phyloP scores from a whole-genome alignment of 1,139 yeast genomes.

The Chernovozyma sophiae-reginae region DNA sequence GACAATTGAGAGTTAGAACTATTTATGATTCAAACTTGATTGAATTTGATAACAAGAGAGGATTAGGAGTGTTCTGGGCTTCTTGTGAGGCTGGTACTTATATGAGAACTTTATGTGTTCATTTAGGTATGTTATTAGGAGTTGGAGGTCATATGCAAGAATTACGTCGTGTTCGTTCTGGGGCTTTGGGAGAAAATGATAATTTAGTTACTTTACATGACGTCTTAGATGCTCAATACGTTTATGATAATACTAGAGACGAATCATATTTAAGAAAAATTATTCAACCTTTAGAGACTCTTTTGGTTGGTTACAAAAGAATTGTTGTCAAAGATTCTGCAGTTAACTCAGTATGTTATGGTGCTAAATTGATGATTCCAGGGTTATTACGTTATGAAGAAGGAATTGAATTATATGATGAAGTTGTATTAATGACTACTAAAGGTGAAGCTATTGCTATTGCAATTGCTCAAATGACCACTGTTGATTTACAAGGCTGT shows the following conservation, averaged over 20 bases:
- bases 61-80: conserved; percentile 98
- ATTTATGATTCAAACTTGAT: conserved; percentile 93
- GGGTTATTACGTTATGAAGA: conserved; percentile 97
- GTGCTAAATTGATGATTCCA: conserved; percentile 98
- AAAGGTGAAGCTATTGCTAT: conserved; percentile 99
- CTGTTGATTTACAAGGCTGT: conserved; percentile 92
- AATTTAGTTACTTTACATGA: conserved; percentile 94
- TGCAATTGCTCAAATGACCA: conserved; percentile 98
- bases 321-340: conserved; percentile 97
- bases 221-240: conserved; percentile 96
- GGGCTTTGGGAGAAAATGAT: conserved; percentile 88
- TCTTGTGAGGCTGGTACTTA: conserved; percentile 99
- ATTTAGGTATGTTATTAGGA: conserved; percentile 94
- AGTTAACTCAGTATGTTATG: conserved; percentile 97
- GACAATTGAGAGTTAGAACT: conserved; percentile 97
- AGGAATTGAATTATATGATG: conserved; percentile 95
- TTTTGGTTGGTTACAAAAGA: conserved; percentile 92
- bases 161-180: conserved; percentile 97
- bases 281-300: conserved; percentile 91
- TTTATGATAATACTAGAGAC: conserved; percentile 94
- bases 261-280: conserved; percentile 92
- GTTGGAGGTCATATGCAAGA: conserved; percentile 99
- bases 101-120: conserved; percentile 99
- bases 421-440: conserved; percentile 96
- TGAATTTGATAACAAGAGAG: conserved; percentile 96